Percentiles rank a stretch among this genome's conserved stretches.
Evolutionary conservation across 2,329 filamentous ascomycete species (phyloP).

Genomic region (Colletotrichum liriopes): DNA sequence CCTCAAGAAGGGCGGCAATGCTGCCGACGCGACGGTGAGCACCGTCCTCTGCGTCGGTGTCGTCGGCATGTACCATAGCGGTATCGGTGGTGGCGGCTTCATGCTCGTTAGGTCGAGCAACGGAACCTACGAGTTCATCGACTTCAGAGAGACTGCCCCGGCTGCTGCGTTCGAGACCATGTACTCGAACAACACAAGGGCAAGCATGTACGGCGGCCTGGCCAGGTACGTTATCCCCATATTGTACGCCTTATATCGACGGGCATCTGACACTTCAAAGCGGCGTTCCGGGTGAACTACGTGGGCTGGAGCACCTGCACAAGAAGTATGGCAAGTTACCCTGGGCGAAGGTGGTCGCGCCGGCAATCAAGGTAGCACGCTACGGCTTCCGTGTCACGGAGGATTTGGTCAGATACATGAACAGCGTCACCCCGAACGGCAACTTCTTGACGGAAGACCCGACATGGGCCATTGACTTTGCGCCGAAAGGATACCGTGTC

Average conservation of each 20-base stretch:
- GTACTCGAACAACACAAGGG: conserved; percentile 79
- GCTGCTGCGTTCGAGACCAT: conserved; percentile 85
- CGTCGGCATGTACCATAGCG: conserved; percentile 76
- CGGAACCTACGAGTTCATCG: conserved; percentile 83
- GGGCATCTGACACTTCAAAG: conserved; percentile 50
- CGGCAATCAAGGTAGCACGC: conserved; percentile 80
- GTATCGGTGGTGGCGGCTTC: conserved; percentile 86
- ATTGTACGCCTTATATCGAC: not conserved
- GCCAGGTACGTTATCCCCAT: conserved; percentile 73
- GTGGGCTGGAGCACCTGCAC: conserved; percentile 83
- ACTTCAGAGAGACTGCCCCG: conserved; percentile 89
- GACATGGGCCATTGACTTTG: conserved; percentile 88
- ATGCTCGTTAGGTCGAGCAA: conserved; percentile 78
- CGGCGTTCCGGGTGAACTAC: conserved; percentile 79
- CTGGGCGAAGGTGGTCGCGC: conserved; percentile 78
- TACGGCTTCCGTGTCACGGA: conserved; percentile 80
- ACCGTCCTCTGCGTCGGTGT: conserved; percentile 77
- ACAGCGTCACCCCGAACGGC: conserved; percentile 58
- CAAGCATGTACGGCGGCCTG: conserved; percentile 78
- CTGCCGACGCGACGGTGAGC: conserved; percentile 76
- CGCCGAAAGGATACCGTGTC: conserved; percentile 78
- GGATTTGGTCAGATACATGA: conserved; percentile 82
- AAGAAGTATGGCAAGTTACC: conserved; percentile 74
- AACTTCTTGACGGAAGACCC: conserved; percentile 80
- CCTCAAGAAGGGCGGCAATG: conserved; percentile 74